These are phyloP conservation scores for Exophiala bonariae DNA, from an alignment of 2,329 filamentous ascomycete species.

Conservation along the genomic window DNA sequence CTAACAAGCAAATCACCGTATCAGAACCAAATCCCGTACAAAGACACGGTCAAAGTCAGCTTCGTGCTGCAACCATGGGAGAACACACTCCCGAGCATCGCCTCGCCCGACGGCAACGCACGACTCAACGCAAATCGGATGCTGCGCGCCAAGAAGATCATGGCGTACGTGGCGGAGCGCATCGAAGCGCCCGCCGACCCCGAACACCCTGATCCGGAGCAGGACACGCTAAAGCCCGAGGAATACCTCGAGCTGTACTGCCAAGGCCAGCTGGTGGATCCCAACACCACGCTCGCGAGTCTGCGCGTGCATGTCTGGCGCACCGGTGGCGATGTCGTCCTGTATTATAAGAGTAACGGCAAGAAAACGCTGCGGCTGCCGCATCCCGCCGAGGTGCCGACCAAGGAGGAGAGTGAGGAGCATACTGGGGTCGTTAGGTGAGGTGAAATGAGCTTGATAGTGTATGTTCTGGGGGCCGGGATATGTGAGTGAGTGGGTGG, in stretches of 20 bases:
- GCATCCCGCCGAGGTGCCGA: constrained; percentile 26
- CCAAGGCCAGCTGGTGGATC: constrained; percentile 68
- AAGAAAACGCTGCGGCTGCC: constrained; percentile 54
- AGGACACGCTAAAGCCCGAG: constrained; percentile 67
- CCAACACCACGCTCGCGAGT: constrained; percentile 89
- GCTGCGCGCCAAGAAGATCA: constrained; percentile 91
- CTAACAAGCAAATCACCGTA: constrained; percentile 5
- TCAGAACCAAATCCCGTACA: constrained; percentile 75
- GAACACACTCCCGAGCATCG: constrained; percentile 71
- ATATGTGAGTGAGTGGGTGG: neutral
- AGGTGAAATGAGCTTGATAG: neutral
- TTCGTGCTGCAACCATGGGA: constrained; percentile 85
- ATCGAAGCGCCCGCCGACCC: constrained; percentile 63
- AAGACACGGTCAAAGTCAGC: constrained; percentile 95
- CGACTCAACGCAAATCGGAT: constrained; percentile 95
- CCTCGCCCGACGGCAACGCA: constrained; percentile 75
- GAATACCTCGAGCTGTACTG: constrained; percentile 96
- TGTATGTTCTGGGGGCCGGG: neutral
- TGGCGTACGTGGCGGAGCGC: constrained; percentile 87
- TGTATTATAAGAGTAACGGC: constrained; percentile 92
- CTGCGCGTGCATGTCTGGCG: constrained; percentile 93
- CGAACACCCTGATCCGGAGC: constrained; percentile 1
- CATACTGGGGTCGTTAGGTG: constrained; percentile 22
- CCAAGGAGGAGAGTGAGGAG: constrained; percentile 24
- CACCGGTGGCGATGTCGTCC: constrained; percentile 84